Base-by-base conservation (phyloP, 2,329 filamentous ascomycete genomes). In the Mycogone perniciosa region DNA sequence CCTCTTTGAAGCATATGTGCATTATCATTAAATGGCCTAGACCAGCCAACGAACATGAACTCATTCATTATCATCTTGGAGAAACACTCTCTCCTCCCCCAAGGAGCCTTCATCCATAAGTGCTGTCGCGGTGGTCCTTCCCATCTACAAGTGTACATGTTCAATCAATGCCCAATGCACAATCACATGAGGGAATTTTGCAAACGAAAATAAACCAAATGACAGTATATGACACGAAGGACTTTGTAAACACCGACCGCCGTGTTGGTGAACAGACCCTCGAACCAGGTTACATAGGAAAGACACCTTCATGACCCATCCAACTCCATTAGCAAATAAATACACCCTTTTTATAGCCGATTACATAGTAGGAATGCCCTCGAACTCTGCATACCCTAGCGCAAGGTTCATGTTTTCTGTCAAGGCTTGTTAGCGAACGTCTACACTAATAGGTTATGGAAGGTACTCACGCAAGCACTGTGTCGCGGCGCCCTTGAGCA, bases 401-500 rank as follows among this genome's bases (percentile, higher is more conserved):
- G 88, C 86, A 52, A 95, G 76, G 70, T 95, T 95, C 88, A 95
- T 93, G 71, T 95, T 95, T 76, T 95, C 84, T 87, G 64, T 41
- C 37, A 1, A 26, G 5, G n/a, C 7, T 39, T 10, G 44, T 95
- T 77, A 93, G 84, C 85, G 64, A 56, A 6, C 26, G n/a, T 20
- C 26, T 31, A 9, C 31, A 6, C 10, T 8, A 1, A 40, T 6
- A 10, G 26, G 4, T 48, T 34, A 27, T 30, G 27, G 44, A 39
- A 26, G 29, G 7, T 48, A 85, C 86, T 79, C 79, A 89, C 86
- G 91, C 67, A 96, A 72, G 73, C 90, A 96, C 69, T 96, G 91
- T 8, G 91, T 96, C 6, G 88, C 88, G 48, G 91, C 91, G 54
- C 91, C 91, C 81, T 96, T 96, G 61, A 93, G 77, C 59, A 96